Base-by-base conservation (phyloP, 2,329 filamentous ascomycete genomes). In the Aspergillus japonicus region DNA sequence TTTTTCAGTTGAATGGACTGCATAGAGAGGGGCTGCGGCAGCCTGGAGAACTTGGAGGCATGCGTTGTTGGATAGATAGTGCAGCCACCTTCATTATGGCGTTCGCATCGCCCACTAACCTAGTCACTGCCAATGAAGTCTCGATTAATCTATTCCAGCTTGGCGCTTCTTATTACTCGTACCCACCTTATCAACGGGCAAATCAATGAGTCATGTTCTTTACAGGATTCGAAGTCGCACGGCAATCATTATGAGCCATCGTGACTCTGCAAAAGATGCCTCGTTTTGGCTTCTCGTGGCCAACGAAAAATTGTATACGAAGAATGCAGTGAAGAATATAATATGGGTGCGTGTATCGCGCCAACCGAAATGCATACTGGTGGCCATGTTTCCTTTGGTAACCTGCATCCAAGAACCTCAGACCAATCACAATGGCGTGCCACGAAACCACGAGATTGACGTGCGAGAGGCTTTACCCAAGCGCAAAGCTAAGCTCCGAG, bases 391-490 rank as follows among this genome's bases (percentile, higher is more conserved):
- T 44, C 10, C 16, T 44, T 19, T 6, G 1, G 3, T 7, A 16
- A 2, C 39, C 39, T n/a, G 39, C 39, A 44, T 44, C 39, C 6
- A 44, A 44, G 14, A 44, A 44, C 12, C 5, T 7, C 14, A 44
- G 4, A 44, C 39, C 39, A 44, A 44, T 44, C 39, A 44, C 39
- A 44, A 52, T 47, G 29, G 44, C 56, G 42, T 21, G 19, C 23
- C 24, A 21, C 24, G 29, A 50, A 42, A n/a, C 29, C n/a, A 31
- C 54, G n/a, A 57, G 51, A 47, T 39, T 50, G 16, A n/a, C 24
- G 19, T 61, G 62, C 6, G 67, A 69, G 47, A 62, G 67, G 47
- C 47, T 68, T 19, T 63, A 65, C 16, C 66, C 67, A 14, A 64
- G 29, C 21, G 51, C 50, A 6, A 62, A 44, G 23, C 54, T 58